A percentile compares a stretch with the other conserved stretches of the same genome.
These are phyloP conservation scores for Dissophora globulifera DNA, from an alignment of 192 early-diverging fungal species.

Conservation along the genomic window DNA sequence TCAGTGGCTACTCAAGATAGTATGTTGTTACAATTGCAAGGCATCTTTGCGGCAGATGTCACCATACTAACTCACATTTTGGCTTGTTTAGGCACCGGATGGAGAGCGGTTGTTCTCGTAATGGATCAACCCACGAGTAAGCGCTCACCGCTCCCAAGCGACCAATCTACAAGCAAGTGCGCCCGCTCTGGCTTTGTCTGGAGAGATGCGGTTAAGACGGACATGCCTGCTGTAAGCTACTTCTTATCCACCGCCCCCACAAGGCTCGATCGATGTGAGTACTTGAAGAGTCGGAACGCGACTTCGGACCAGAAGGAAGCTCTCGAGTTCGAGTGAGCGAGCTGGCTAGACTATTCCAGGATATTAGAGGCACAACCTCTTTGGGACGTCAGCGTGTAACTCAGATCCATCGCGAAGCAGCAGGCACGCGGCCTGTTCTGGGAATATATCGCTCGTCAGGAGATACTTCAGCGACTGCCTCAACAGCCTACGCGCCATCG, in stretches of 20 bases:
- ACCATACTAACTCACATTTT: neutral
- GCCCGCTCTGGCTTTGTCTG: neutral
- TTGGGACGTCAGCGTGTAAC: neutral
- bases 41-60: neutral
- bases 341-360: neutral
- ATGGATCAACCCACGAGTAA: neutral
- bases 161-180: neutral
- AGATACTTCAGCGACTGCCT: neutral
- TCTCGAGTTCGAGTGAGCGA: neutral
- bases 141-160: neutral
- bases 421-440: neutral
- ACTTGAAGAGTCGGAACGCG: conserved; percentile 9
- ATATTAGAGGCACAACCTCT: neutral
- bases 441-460: neutral
- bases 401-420: neutral
- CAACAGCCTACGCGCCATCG: neutral
- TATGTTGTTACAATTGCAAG: neutral
- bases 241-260: conserved; percentile 1
- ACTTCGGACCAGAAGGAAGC: conserved; percentile 1
- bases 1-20: neutral
- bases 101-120: neutral
- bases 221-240: neutral
- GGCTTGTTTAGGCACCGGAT: neutral
- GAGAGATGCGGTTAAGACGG: neutral
- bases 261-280: neutral